A percentile compares a stretch with the other conserved stretches of the same genome.
Evolutionary conservation across 108 stramenopile genomes (phyloP).

Genomic region (Stephanodiscus minutulus): DNA sequence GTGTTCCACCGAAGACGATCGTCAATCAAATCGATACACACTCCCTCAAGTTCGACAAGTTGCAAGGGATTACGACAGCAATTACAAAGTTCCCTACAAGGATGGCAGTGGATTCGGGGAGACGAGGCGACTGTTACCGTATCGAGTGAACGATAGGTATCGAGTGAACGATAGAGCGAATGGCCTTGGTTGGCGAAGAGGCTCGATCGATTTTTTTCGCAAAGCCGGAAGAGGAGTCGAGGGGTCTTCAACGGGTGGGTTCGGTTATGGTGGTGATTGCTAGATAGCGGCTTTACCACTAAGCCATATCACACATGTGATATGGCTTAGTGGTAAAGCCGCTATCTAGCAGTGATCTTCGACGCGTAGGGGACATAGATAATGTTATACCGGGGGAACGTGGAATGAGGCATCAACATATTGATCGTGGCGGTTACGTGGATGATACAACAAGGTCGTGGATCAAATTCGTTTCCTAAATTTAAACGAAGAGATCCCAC

Average conservation of each 20-base stretch:
- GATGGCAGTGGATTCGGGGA: constrained; percentile 1
- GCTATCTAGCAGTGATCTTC: no score
- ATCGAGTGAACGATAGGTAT: no score
- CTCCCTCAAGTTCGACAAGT: not conserved
- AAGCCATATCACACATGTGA: no score
- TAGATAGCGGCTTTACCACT: no score
- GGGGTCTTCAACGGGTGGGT: not conserved
- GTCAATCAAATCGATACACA: not conserved
- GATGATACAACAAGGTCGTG: not conserved
- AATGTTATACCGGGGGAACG: not conserved
- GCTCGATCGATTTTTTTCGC: not conserved
- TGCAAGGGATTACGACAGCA: not conserved
- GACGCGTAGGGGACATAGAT: not conserved
- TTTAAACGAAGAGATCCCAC: not conserved
- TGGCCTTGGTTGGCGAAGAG: constrained; percentile 2
- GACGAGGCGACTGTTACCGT: not conserved
- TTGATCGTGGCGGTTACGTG: no score
- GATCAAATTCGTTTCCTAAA: not conserved
- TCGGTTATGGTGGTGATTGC: not conserved
- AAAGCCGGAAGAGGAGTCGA: not conserved
- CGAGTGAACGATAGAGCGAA: constrained; percentile 1
- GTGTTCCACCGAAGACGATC: not conserved
- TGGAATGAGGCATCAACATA: no score
- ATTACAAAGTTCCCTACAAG: not conserved
- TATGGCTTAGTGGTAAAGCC: no score